These are phyloP conservation scores for Yamadazyma spencermartinsiae DNA, from an alignment of 1,139 yeast species.

Conservation along the genomic window DNA sequence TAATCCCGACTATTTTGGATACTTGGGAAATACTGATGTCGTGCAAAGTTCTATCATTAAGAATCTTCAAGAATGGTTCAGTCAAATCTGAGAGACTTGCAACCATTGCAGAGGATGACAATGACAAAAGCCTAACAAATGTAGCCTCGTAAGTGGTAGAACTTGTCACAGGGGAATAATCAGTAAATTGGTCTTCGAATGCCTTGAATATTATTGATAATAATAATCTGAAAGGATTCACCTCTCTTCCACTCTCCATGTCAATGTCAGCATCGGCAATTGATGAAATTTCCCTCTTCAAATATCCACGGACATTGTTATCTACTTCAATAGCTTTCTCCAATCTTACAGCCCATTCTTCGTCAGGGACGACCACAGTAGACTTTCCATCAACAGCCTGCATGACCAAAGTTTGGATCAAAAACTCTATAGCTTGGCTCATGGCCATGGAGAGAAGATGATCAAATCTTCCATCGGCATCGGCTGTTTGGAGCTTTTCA, in stretches of 20 bases:
- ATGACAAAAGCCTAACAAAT: conserved; percentile 34
- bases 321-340: conserved; percentile 75
- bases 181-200: conserved; percentile 25
- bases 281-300: conserved; percentile 27
- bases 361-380: conserved; percentile 66
- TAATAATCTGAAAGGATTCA: conserved; percentile 19
- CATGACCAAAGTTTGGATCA: conserved; percentile 60
- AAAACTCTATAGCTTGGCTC: conserved; percentile 43
- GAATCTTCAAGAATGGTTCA: conserved; percentile 22
- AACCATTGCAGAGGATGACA: conserved; percentile 33
- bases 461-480: conserved; percentile 14
- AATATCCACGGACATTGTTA: conserved; percentile 43
- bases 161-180: conserved; percentile 11
- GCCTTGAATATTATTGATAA: conserved; percentile 29
- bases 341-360: conserved; percentile 71
- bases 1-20: conserved; percentile 55
- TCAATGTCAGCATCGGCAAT: conserved; percentile 17
- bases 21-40: conserved; percentile 40
- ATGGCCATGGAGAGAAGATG: conserved; percentile 29
- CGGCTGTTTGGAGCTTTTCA: conserved; percentile 22
- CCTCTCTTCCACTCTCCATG: conserved; percentile 14
- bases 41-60: conserved; percentile 23
- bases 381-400: conserved; percentile 52
- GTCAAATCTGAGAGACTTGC: conserved; percentile 21
- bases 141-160: conserved; percentile 27